These are phyloP conservation scores for Spiraea crenata DNA, from an alignment of 331 rosid species.

Conservation along the genomic window DNA sequence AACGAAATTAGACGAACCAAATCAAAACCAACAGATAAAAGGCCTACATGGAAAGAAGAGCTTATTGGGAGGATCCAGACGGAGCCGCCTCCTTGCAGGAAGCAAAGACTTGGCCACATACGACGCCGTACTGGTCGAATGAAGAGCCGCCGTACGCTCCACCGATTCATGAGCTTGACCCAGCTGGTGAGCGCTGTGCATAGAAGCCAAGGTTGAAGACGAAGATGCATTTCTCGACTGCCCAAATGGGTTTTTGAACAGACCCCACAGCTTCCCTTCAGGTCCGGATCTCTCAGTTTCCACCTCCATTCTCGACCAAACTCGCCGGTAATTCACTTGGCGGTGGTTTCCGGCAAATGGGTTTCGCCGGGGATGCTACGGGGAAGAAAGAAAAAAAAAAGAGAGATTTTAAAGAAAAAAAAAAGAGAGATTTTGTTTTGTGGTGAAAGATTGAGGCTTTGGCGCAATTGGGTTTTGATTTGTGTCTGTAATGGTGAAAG, in stretches of 20 bases:
- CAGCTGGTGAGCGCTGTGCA: conserved; percentile 47
- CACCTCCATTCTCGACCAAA: conserved; percentile 55
- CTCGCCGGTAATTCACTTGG: conserved; percentile 8
- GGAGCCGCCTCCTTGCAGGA: conserved; percentile 78
- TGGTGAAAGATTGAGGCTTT: conserved; percentile 2
- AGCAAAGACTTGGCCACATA: conserved; percentile 77
- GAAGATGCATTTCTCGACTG: conserved; percentile 58
- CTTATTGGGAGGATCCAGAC: conserved; percentile 93
- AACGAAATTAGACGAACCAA: not conserved
- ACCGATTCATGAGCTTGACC: conserved; percentile 47
- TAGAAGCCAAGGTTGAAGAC: conserved; percentile 43
- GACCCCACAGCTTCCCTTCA: conserved; percentile 73
- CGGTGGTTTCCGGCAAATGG: conserved; percentile 29
- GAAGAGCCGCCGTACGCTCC: conserved; percentile 46
- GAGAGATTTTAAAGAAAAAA: conserved; percentile 31
- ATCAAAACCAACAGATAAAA: conserved; percentile 10
- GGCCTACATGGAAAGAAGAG: conserved; percentile 85
- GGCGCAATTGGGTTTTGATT: not conserved
- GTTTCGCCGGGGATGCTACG: conserved; percentile 15
- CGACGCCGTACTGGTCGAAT: conserved; percentile 58
- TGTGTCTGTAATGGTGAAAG: conserved; percentile 23
- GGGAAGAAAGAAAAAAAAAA: conserved; percentile 34
- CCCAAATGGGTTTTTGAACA: conserved; percentile 90
- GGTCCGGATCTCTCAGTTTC: conserved; percentile 64
- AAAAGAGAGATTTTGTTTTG: conserved; percentile 34